Conservation (phyloP, 1,284 basidiomycete genomes). For the Irpex sp. region DNA sequence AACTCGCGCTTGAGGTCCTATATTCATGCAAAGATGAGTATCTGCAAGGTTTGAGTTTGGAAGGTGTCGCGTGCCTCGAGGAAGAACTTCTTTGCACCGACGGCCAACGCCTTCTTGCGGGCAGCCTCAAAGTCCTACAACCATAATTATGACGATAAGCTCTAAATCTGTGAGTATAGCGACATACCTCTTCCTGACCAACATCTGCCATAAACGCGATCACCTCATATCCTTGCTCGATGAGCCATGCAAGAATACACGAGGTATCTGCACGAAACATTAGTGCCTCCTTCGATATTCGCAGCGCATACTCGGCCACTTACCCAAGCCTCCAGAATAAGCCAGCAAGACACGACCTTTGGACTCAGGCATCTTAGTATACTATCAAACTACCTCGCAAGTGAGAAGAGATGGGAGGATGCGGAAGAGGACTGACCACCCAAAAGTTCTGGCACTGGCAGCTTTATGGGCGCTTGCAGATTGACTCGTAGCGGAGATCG, state of each 20-base stretch:
- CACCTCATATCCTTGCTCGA: conserved; percentile 97
- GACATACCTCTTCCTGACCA: conserved; percentile 88
- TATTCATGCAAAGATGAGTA: neutral
- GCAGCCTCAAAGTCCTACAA: conserved; percentile 91
- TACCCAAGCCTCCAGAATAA: conserved; percentile 97
- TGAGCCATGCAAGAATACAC: conserved; percentile 95
- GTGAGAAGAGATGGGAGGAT: neutral
- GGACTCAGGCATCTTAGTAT: conserved; percentile 27
- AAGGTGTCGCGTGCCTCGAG: conserved; percentile 57
- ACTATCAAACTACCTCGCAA: conserved; percentile 3
- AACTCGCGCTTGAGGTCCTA: conserved; percentile 96
- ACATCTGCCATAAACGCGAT: conserved; percentile 99
- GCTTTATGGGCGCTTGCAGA: neutral
- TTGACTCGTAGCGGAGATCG: neutral
- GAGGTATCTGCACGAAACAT: conserved; percentile 70
- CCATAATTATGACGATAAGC: neutral
- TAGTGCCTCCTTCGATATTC: neutral
- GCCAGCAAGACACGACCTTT: conserved; percentile 89
- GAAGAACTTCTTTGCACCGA: conserved; percentile 96
- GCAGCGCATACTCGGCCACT: conserved; percentile 29
- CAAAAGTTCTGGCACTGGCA: neutral
- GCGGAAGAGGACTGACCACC: neutral
- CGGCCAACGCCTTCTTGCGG: conserved; percentile 85
- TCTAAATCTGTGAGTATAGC: neutral
- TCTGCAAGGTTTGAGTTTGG: neutral